A percentile compares a stretch with the other conserved stretches of the same genome.
phyloP scores from a whole-genome alignment of 768 basidiomycete species.

The Dentipellis fragilis region DNA sequence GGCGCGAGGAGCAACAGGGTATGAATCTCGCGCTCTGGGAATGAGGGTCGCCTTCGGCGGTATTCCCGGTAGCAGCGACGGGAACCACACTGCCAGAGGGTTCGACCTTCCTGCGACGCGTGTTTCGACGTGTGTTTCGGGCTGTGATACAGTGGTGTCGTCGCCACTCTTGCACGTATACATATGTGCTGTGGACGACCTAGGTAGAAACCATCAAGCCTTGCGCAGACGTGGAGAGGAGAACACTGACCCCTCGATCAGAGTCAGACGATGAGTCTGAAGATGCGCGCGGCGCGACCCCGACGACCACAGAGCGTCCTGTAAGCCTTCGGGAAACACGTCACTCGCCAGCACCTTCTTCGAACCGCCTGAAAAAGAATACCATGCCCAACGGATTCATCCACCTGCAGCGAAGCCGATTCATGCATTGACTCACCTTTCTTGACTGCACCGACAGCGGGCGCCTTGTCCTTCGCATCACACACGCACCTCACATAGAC shows the following conservation, averaged over 20 bases:
- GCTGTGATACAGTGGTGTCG: conserved; percentile 6
- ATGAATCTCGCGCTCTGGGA: conserved; percentile 24
- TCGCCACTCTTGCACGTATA: conserved; percentile 25
- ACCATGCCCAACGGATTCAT: conserved; percentile 18
- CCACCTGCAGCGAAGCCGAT: conserved; percentile 3
- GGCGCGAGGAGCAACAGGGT: conserved; percentile 64
- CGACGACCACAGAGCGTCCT: conserved; percentile 58
- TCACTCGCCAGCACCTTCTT: conserved; percentile 57
- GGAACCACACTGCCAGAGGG: not conserved
- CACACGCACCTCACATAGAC: conserved; percentile 81
- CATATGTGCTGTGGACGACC: conserved; percentile 11
- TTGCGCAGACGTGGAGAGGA: not conserved
- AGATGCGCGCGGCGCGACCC: conserved; percentile 32
- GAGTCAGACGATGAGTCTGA: conserved; percentile 50
- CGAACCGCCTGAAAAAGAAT: conserved; percentile 34
- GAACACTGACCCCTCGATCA: conserved; percentile 34
- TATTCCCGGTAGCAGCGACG: not conserved
- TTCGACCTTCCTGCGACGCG: conserved; percentile 3
- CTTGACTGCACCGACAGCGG: not conserved
- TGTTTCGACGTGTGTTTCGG: no score
- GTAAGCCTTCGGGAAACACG: conserved; percentile 74
- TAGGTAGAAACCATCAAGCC: not conserved
- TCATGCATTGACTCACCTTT: conserved; percentile 46
- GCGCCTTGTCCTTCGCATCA: conserved; percentile 18
- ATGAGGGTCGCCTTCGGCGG: not conserved